Conservation (phyloP, 177 flowering plant genomes). For the Vitis hybrid region DNA sequence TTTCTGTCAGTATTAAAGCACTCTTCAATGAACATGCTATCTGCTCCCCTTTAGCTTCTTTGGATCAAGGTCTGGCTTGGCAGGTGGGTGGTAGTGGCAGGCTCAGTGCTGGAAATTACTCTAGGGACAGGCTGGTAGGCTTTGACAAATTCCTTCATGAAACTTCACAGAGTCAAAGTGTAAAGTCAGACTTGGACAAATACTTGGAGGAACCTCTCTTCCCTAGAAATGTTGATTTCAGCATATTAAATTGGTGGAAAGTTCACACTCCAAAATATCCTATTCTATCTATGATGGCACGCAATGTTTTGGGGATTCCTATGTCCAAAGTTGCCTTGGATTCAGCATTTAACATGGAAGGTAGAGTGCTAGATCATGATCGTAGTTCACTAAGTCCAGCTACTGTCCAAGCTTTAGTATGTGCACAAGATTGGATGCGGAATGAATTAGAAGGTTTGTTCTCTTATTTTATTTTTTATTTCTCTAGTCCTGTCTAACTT, state of each 20-base stretch:
- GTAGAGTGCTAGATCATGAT: conserved; percentile 35
- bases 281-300: conserved; percentile 63
- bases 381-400: conserved; percentile 42
- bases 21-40: conserved; percentile 56
- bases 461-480: not conserved
- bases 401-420: conserved; percentile 57
- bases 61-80: conserved; percentile 42
- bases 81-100: conserved; percentile 26
- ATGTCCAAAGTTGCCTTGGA: conserved; percentile 45
- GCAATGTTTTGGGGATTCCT: conserved; percentile 57
- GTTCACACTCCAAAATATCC: conserved; percentile 65
- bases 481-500: not conserved
- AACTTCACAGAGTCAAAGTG: conserved; percentile 38
- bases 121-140: conserved; percentile 44
- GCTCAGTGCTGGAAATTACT: conserved; percentile 21
- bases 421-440: conserved; percentile 62
- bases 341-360: conserved; percentile 35
- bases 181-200: conserved; percentile 58
- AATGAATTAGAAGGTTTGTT: conserved; percentile 34
- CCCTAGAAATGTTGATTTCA: conserved; percentile 56
- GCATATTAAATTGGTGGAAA: conserved; percentile 65
- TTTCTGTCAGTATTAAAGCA: conserved; percentile 44
- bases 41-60: conserved; percentile 41
- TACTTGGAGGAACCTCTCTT: conserved; percentile 66
- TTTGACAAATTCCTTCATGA: conserved; percentile 55